Evolutionary conservation across 1,284 basidiomycete genomes (phyloP).

Genomic region (Austroboletus olivaceoglutinosus): DNA sequence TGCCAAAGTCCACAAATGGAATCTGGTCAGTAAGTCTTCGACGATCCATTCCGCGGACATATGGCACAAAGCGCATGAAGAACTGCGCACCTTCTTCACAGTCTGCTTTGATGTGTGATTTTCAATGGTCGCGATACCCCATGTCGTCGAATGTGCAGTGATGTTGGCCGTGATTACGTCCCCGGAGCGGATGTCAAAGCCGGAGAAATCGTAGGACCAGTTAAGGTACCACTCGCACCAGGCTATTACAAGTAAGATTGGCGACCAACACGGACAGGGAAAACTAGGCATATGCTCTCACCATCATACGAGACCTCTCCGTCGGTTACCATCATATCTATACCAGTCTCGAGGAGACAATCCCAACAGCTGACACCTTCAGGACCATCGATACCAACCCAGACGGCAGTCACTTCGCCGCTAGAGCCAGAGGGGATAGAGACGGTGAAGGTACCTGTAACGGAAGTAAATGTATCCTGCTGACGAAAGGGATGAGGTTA

Average conservation of each 20-base stretch:
- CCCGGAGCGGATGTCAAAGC: background rate
- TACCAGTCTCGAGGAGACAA: background rate
- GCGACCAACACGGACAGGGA: background rate
- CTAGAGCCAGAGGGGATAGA: background rate
- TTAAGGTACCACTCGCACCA: background rate
- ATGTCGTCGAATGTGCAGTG: background rate
- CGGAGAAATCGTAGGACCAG: background rate
- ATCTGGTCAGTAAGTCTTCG: constrained; percentile 21
- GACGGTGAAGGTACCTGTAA: background rate
- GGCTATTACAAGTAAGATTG: background rate
- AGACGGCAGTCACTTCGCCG: background rate
- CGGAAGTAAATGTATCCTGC: background rate
- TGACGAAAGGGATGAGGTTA: no score
- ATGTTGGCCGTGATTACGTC: background rate
- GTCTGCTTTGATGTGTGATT: no score
- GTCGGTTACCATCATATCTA: background rate
- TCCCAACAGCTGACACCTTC: no score
- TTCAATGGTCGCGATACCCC: constrained; percentile 3
- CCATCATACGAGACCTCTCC: background rate
- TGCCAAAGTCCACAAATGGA: constrained; percentile 19
- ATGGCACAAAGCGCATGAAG: no score
- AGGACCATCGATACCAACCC: background rate
- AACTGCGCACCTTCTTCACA: no score
- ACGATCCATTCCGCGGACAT: background rate
- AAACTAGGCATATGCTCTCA: no score